Evolutionary conservation across 371 early-diverging fungal genomes (phyloP), one percentile per base, ranked within the genome.

Genomic region (Blakeslea trispora): DNA sequence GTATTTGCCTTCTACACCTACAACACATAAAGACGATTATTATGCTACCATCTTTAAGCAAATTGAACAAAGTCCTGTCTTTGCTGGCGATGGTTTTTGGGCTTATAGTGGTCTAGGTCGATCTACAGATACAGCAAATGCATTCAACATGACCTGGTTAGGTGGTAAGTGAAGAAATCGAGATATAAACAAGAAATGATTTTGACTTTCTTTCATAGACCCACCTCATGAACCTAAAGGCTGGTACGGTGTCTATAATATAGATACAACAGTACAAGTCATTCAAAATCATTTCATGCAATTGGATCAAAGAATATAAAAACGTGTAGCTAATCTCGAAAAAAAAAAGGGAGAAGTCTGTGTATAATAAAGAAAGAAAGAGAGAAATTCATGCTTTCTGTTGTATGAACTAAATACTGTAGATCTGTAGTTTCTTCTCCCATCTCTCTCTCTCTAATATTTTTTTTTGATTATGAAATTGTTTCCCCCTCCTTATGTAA

Each of bases 171-270:
- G 14, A n/a, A n/a, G n/a, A n/a, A n/a, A n/a, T n/a, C n/a, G n/a
- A n/a, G n/a, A n/a, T n/a, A n/a, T n/a, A n/a, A n/a, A n/a, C n/a
- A n/a, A n/a, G n/a, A n/a, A n/a, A n/a, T n/a, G n/a, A n/a, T n/a
- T n/a, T n/a, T n/a, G n/a, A n/a, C n/a, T n/a, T n/a, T n/a, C n/a
- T n/a, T n/a, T n/a, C n/a, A n/a, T 48, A 72, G 77, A 77, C 63
- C 77, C 77, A 53, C 77, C 74, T 9, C 77, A 77, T 42, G 77
- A 77, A 45, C 69, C 61, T 15, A 67, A 64, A 45, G 77, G 77
- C n/a, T 77, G 77, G 77, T 77, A 77, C 40, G 56, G 66, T 55
- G 72, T 77, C 4, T 77, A 77, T 55, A 59, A 74, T 45, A 61
- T 54, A 10, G 77, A 77, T 46, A 61, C 71, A 1, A 71, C 73